Evolutionary conservation across 2,329 filamentous ascomycete species (phyloP), one percentile per base, ranked within the genome.

Genomic region (Colletotrichum sidae): DNA sequence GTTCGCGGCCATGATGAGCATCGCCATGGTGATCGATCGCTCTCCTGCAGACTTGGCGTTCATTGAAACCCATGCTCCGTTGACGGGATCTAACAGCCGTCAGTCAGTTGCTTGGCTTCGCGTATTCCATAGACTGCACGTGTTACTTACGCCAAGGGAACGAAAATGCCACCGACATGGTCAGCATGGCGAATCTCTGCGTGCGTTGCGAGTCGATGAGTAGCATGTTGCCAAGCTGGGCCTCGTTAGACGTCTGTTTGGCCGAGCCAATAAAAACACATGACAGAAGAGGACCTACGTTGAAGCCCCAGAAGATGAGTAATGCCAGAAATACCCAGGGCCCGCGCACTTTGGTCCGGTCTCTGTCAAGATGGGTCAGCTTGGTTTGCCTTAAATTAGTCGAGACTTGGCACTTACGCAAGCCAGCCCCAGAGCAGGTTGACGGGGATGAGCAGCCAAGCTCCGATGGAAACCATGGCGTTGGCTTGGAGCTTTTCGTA

Each of bases 381-480:
- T 51, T 33, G 10, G 45, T 66, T 50, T 62, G 50, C 34, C 49
- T 52, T 55, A 53, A 39, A 55, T 61, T 34, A 41, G 25, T 12
- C 9, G 6, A 6, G n/a, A 6, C 39, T 51, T 53, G 42, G 45
- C 55, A 60, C 65, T 66, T 47, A 69, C 57, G 71, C 69, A 53
- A 70, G 42, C 45, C 64, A 69, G 6, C 77, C 77, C 74, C 74
- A 77, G 9, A 69, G 35, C 2, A 79, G 25, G 47, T 76, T 79
- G 17, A 71, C 69, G 1, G 77, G 33, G 2, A 79, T 60, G 15
- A 78, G 50, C 7, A 74, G 67, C 77, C 77, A 79, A 1, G 70
- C 67, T 6, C 78, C 77, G 17, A 80, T 75, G 0, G 77, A 76
- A 2, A 73, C 69, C 67, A 80, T 74, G 34, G 75, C 75, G 47